A percentile compares a stretch with the other conserved stretches of the same genome.
These are phyloP conservation scores for Cercospora sp. DNA, from an alignment of 2,329 filamentous ascomycete species.

Conservation along the genomic window DNA sequence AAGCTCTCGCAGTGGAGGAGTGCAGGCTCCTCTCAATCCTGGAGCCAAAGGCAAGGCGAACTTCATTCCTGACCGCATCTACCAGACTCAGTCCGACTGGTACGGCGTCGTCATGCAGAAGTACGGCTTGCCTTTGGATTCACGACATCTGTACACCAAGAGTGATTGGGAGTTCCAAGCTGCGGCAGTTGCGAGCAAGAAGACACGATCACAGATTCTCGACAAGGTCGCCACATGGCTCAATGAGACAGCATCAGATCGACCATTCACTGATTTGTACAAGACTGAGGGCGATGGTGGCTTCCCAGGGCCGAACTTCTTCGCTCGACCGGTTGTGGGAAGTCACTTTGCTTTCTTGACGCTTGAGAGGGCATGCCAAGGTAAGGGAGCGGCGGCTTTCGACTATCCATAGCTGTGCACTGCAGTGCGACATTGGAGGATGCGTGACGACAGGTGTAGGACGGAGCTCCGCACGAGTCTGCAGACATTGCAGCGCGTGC, in stretches of 20 bases:
- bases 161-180: slow-evolving; percentile 86
- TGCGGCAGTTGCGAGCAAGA: slow-evolving; percentile 70
- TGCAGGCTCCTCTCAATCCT: slow-evolving; percentile 25
- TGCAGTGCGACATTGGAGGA: slow-evolving; percentile 2
- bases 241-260: slow-evolving; percentile 75
- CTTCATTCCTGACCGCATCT: slow-evolving; percentile 72
- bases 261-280: slow-evolving; percentile 79
- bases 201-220: slow-evolving; percentile 69
- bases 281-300: slow-evolving; percentile 74
- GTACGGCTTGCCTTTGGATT: slow-evolving; percentile 81
- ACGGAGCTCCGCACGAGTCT: background rate
- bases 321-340: slow-evolving; percentile 78
- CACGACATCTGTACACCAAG: slow-evolving; percentile 79
- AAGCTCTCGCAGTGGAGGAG: slow-evolving; percentile 4
- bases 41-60: slow-evolving; percentile 28
- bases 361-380: slow-evolving; percentile 70
- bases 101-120: slow-evolving; percentile 76
- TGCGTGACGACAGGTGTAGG: background rate
- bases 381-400: slow-evolving; percentile 25
- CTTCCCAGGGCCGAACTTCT: slow-evolving; percentile 74
- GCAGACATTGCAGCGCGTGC: background rate
- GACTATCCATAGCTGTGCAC: slow-evolving; percentile 16
- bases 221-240: slow-evolving; percentile 76
- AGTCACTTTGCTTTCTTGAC: slow-evolving; percentile 84
- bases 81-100: slow-evolving; percentile 77